Evolutionary conservation across 441 rosid genomes (phyloP).

Genomic region (Populus hybrid): DNA sequence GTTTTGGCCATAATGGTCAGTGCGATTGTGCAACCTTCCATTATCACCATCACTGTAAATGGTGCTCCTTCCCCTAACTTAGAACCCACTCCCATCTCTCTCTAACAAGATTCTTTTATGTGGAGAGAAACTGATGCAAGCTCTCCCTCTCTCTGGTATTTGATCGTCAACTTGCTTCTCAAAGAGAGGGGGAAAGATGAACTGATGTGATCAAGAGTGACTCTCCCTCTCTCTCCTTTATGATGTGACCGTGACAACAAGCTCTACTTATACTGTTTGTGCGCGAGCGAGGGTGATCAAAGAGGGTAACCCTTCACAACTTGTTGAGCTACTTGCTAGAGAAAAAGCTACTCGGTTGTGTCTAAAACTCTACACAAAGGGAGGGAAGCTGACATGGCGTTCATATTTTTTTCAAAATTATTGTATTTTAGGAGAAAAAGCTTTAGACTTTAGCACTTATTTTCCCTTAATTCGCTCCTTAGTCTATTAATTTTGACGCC

Average conservation of each 20-base stretch:
- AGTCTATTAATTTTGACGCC: neutral
- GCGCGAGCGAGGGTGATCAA: neutral
- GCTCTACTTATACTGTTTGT: neutral
- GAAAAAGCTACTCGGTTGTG: conserved; percentile 66
- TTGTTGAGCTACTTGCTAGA: conserved; percentile 38
- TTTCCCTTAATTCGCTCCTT: neutral
- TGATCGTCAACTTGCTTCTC: neutral
- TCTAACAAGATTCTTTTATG: neutral
- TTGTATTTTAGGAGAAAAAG: conserved; percentile 5
- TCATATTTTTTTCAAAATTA: conserved; percentile 5
- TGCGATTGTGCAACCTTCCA: conserved; percentile 70
- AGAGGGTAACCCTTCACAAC: conserved; percentile 46
- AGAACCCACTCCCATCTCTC: conserved; percentile 24
- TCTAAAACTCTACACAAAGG: conserved; percentile 33
- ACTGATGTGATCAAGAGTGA: neutral
- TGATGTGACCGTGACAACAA: neutral
- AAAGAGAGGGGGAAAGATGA: neutral
- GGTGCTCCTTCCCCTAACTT: conserved; percentile 37
- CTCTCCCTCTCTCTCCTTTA: neutral
- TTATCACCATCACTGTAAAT: conserved; percentile 53
- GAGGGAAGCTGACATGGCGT: conserved; percentile 34
- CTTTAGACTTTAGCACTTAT: neutral
- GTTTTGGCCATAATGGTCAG: conserved; percentile 68
- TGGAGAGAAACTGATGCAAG: neutral
- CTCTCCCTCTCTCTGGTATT: neutral